Evolutionary conservation across 169 alveolate genomes (phyloP).

Genomic region (Cryptosporidium ryanae): DNA sequence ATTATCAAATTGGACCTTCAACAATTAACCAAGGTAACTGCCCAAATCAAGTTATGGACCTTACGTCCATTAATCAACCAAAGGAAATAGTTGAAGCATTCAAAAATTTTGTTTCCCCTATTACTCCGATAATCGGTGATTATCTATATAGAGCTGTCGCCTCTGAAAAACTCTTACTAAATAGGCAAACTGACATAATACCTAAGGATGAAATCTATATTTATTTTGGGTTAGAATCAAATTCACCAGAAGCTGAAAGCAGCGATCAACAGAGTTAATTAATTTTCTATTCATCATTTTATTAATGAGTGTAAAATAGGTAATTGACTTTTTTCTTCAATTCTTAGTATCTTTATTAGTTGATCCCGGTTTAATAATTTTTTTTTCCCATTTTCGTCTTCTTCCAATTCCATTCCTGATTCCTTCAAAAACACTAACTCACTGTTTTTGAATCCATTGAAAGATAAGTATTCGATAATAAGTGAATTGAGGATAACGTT

Average conservation of each 20-base stretch:
- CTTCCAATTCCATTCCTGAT: slow-evolving; percentile 27
- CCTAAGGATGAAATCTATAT: slow-evolving; percentile 26
- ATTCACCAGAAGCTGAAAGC: neutral
- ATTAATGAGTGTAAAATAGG: slow-evolving; percentile 47
- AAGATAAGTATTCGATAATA: slow-evolving; percentile 41
- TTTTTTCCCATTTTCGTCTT: neutral
- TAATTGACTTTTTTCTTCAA: slow-evolving; percentile 12
- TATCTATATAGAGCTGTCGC: slow-evolving; percentile 71
- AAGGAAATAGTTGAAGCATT: slow-evolving; percentile 55
- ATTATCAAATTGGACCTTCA: slow-evolving; percentile 22
- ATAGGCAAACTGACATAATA: slow-evolving; percentile 24
- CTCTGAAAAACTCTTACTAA: slow-evolving; percentile 12
- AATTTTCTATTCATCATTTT: neutral
- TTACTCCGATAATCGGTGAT: slow-evolving; percentile 69
- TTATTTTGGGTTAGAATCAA: slow-evolving; percentile 54
- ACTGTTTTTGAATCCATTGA: slow-evolving; percentile 41
- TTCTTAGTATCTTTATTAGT: slow-evolving; percentile 13
- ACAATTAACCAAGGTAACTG: neutral
- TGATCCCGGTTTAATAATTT: slow-evolving; percentile 27
- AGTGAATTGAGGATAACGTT: slow-evolving; percentile 48
- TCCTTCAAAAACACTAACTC: slow-evolving; percentile 19
- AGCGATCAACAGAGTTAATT: neutral
- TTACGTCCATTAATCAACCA: slow-evolving; percentile 35
- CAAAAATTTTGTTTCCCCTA: slow-evolving; percentile 47
- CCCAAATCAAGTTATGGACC: slow-evolving; percentile 22